A percentile compares a stretch with the other conserved stretches of the same genome.
Evolutionary conservation across 495 filamentous ascomycete genomes (phyloP).

Genomic region (Penicillium diatomitis): DNA sequence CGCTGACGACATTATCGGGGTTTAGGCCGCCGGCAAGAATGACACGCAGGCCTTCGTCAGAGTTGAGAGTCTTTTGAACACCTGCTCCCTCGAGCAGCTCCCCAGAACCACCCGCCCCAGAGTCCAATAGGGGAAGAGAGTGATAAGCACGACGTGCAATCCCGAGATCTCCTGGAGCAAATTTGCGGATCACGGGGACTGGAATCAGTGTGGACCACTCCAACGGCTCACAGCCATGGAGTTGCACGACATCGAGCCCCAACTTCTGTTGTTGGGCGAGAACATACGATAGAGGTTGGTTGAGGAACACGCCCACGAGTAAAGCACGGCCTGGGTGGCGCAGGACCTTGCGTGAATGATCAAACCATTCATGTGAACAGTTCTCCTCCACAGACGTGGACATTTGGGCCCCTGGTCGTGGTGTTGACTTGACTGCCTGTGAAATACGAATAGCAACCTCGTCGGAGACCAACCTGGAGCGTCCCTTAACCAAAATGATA

Average conservation of each 20-base stretch:
- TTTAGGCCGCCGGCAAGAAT: constrained; percentile 78
- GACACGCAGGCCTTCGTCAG: constrained; percentile 56
- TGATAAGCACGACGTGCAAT: constrained; percentile 73
- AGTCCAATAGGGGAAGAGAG: constrained; percentile 72
- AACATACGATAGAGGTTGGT: constrained; percentile 77
- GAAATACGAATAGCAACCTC: constrained; percentile 76
- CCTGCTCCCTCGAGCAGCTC: constrained; percentile 57
- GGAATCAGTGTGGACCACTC: constrained; percentile 86
- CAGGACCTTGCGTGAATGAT: constrained; percentile 44
- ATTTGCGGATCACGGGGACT: constrained; percentile 80
- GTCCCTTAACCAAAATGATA: constrained; percentile 79
- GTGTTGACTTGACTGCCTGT: constrained; percentile 55
- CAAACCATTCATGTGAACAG: constrained; percentile 52
- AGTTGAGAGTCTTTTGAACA: constrained; percentile 52
- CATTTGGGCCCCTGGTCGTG: constrained; percentile 34
- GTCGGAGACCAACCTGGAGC: constrained; percentile 66
- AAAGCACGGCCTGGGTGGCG: constrained; percentile 54
- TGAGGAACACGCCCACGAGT: constrained; percentile 88
- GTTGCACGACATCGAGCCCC: constrained; percentile 80
- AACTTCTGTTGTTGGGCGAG: constrained; percentile 65
- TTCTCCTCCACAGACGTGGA: constrained; percentile 15
- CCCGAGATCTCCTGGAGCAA: constrained; percentile 60
- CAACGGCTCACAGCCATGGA: constrained; percentile 84
- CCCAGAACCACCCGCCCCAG: constrained; percentile 74
- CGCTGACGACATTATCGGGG: constrained; percentile 60